Percentiles rank a stretch among this genome's conserved stretches.
These are phyloP conservation scores for Coemansia sp. DNA, from an alignment of 192 early-diverging fungal species.

Conservation along the genomic window DNA sequence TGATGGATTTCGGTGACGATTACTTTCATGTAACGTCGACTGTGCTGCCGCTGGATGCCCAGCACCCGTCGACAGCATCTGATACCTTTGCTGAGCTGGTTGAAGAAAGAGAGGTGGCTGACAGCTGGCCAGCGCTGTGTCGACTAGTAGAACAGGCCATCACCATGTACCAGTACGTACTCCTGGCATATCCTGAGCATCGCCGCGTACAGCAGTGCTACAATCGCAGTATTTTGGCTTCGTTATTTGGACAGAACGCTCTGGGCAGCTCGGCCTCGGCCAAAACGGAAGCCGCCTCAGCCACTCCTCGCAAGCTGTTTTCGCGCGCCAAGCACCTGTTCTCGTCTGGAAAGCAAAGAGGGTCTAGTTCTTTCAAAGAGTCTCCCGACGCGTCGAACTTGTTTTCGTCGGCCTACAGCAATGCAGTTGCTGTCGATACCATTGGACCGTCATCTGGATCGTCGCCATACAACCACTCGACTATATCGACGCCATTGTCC, in stretches of 20 bases:
- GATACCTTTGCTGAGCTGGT: slow-evolving; percentile 50
- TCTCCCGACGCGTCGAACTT: slow-evolving; percentile 18
- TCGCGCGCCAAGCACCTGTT: slow-evolving; percentile 51
- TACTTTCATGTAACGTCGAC: slow-evolving; percentile 47
- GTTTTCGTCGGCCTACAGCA: slow-evolving; percentile 46
- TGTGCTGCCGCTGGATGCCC: slow-evolving; percentile 34
- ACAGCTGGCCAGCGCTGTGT: slow-evolving; percentile 49
- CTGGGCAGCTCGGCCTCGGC: slow-evolving; percentile 45
- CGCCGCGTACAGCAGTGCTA: slow-evolving; percentile 54
- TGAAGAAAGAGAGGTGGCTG: slow-evolving; percentile 45
- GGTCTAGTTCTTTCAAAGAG: slow-evolving; percentile 10
- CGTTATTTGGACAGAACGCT: slow-evolving; percentile 51
- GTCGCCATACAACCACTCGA: slow-evolving; percentile 39
- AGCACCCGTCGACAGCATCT: slow-evolving; percentile 3
- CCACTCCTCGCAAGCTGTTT: slow-evolving; percentile 48
- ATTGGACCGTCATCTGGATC: slow-evolving; percentile 32
- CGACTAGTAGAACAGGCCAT: slow-evolving; percentile 50
- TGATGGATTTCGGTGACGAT: slow-evolving; percentile 47
- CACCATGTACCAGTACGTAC: slow-evolving; percentile 47
- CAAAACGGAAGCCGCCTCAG: slow-evolving; percentile 39
- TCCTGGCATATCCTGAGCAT: slow-evolving; percentile 50
- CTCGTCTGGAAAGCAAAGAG: slow-evolving; percentile 33
- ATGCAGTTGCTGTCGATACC: slow-evolving; percentile 29
- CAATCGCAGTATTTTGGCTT: slow-evolving; percentile 53
- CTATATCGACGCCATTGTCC: slow-evolving; percentile 43